Evolutionary conservation across 1,139 yeast species (phyloP), one percentile per base, ranked within the genome.

Genomic region (Hyphopichia burtonii): DNA sequence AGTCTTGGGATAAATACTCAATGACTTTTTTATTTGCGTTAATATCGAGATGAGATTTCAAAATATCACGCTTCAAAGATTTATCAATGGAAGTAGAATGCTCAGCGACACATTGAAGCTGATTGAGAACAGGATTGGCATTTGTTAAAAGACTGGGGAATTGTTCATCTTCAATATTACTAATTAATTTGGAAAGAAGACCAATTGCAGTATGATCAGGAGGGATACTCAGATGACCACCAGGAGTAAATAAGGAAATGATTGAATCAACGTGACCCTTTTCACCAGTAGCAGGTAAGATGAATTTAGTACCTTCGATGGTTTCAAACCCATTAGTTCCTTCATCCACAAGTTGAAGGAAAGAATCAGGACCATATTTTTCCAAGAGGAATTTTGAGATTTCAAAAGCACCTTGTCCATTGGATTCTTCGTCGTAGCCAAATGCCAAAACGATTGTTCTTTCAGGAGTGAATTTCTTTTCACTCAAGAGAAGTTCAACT

Each of bases 221-320:
- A 2, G 80, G 80, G 8, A 71, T 59, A 0, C 76, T 68, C 1
- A 78, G 70, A 52, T 75, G 80, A 0, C 80, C 80, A 27, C 80
- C 80, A 9, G 73, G 71, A 15, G 77, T 69, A 40, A 49, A 61
- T 38, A 75, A 53, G 10, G 65, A 68, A 36, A 75, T 61, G 7
- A 56, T 47, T 0, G 74, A 54, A 48, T 74, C 70, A 22, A 71
- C 41, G 44, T 67, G 61, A 0, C 80, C 80, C 54, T 75, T 75
- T 50, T 75, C 80, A 6, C 71, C 76, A 5, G 77, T 71, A 3
- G 74, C 75, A 2, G 88, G 84, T 31, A 76, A 55, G 4, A 85
- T 84, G 48, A 80, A 64, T 52, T 68, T 71, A 40, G 66, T 53
- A 6, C 80, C 81, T 44, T 70, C 73, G 10, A 65, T 52, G 9